A percentile compares a stretch with the other conserved stretches of the same genome.
Conservation (phyloP, 371 early-diverging fungal genomes). For the Mortierella sp. region DNA sequence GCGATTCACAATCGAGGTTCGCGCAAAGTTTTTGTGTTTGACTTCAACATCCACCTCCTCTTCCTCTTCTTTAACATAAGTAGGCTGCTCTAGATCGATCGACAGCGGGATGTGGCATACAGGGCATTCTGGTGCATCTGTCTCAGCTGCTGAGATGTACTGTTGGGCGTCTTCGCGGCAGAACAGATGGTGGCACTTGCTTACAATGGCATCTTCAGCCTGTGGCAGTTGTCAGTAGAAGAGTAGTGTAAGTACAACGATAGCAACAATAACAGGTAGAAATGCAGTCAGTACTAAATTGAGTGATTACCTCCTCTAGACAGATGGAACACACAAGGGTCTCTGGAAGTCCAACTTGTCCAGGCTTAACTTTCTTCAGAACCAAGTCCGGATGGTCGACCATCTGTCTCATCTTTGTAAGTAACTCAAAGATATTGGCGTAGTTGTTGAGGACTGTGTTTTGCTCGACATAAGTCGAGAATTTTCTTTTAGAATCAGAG, state of each 20-base stretch:
- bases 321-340: slow-evolving; percentile 92
- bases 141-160: slow-evolving; percentile 66
- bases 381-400: slow-evolving; percentile 95
- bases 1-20: slow-evolving; percentile 90
- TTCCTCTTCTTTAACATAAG: slow-evolving; percentile 40
- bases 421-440: slow-evolving; percentile 90
- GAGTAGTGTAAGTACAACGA: not conserved
- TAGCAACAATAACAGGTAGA: slow-evolving; percentile 6
- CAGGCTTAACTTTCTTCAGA: slow-evolving; percentile 63
- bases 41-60: slow-evolving; percentile 30
- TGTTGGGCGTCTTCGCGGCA: slow-evolving; percentile 79
- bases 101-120: slow-evolving; percentile 84
- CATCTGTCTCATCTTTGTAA: slow-evolving; percentile 81
- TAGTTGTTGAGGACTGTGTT: slow-evolving; percentile 95
- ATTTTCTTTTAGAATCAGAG: slow-evolving; percentile 81
- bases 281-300: not conserved
- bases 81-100: slow-evolving; percentile 86
- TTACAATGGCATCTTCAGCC: slow-evolving; percentile 91
- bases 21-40: slow-evolving; percentile 61
- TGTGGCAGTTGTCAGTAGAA: slow-evolving; percentile 7
- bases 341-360: slow-evolving; percentile 49
- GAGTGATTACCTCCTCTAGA: slow-evolving; percentile 70
- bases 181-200: slow-evolving; percentile 93
- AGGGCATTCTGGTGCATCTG: slow-evolving; percentile 81
- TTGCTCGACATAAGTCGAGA: slow-evolving; percentile 87